These are phyloP conservation scores for Cladorrhinum samala DNA, from an alignment of 495 filamentous ascomycete species.

Conservation along the genomic window DNA sequence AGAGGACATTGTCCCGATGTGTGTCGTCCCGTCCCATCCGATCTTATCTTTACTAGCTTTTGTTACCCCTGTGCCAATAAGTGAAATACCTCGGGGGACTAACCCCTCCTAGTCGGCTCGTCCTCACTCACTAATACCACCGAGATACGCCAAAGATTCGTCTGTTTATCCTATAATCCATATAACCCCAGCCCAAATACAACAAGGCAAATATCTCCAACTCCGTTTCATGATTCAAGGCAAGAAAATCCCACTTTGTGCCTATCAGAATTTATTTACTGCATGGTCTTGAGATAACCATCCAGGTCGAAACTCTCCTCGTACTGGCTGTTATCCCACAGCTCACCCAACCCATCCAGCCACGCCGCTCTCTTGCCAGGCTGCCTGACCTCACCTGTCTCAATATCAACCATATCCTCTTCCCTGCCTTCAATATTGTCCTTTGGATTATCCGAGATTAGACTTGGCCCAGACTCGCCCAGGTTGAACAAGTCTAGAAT, in stretches of 20 bases:
- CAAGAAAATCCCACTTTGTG: not conserved
- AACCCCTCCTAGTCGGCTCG: too few species aligned
- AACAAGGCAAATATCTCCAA: not conserved
- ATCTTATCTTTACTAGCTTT: too few species aligned
- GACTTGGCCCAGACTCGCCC: constrained; percentile 64
- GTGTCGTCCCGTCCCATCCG: too few species aligned
- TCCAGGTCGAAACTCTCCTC: constrained; percentile 95
- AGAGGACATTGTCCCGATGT: too few species aligned
- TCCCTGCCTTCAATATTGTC: constrained; percentile 58
- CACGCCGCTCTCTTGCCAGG: constrained; percentile 93
- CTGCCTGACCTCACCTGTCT: constrained; percentile 83
- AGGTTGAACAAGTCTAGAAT: constrained; percentile 95
- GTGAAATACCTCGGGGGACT: too few species aligned
- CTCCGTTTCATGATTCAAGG: not conserved
- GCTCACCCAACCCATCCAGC: constrained; percentile 87
- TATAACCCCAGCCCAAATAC: not conserved
- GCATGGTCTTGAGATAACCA: constrained; percentile 87
- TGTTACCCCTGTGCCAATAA: too few species aligned
- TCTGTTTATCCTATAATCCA: not conserved
- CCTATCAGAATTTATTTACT: constrained; percentile 29
- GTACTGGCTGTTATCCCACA: constrained; percentile 95
- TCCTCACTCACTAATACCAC: too few species aligned
- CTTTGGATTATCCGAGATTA: constrained; percentile 51
- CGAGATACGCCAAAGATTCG: too few species aligned
- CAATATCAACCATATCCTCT: constrained; percentile 89